Percentiles rank a stretch among this genome's conserved stretches.
phyloP scores from a whole-genome alignment of 2,329 filamentous ascomycete genomes.

The Alternaria atra region DNA sequence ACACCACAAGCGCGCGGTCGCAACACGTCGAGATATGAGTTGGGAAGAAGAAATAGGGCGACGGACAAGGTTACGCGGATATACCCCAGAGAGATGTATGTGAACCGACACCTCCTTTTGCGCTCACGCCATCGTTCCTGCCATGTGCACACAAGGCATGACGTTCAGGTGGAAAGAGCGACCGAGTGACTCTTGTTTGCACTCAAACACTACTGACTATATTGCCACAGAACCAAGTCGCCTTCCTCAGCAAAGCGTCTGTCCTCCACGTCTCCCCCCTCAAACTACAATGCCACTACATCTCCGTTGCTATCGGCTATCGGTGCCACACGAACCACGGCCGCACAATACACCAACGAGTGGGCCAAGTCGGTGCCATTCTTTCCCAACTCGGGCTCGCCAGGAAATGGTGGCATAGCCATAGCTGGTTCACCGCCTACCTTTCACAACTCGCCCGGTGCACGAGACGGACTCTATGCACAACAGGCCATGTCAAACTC shows the following conservation, averaged over 20 bases:
- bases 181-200: slow-evolving; percentile 7
- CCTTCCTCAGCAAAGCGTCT: slow-evolving; percentile 46
- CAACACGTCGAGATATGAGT: slow-evolving; percentile 52
- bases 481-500: slow-evolving; percentile 54
- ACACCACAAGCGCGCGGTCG: slow-evolving; percentile 47
- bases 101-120: background rate
- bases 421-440: slow-evolving; percentile 58
- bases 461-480: slow-evolving; percentile 41
- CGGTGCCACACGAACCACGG: slow-evolving; percentile 48
- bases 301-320: slow-evolving; percentile 52
- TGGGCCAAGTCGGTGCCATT: slow-evolving; percentile 57
- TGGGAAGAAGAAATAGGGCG: slow-evolving; percentile 53
- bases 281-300: slow-evolving; percentile 49
- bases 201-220: slow-evolving; percentile 16
- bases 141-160: background rate
- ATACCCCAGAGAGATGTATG: slow-evolving; percentile 53
- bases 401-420: slow-evolving; percentile 52
- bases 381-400: slow-evolving; percentile 54
- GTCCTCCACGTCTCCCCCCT: slow-evolving; percentile 46
- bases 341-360: slow-evolving; percentile 54
- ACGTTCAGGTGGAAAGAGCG: background rate
- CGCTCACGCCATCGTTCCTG: background rate
- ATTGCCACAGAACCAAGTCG: slow-evolving; percentile 46
- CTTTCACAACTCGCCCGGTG: slow-evolving; percentile 46
- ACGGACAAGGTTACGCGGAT: slow-evolving; percentile 51